Evolutionary conservation across 1,284 basidiomycete genomes (phyloP).

Genomic region (Cystobasidiaceae sp.): DNA sequence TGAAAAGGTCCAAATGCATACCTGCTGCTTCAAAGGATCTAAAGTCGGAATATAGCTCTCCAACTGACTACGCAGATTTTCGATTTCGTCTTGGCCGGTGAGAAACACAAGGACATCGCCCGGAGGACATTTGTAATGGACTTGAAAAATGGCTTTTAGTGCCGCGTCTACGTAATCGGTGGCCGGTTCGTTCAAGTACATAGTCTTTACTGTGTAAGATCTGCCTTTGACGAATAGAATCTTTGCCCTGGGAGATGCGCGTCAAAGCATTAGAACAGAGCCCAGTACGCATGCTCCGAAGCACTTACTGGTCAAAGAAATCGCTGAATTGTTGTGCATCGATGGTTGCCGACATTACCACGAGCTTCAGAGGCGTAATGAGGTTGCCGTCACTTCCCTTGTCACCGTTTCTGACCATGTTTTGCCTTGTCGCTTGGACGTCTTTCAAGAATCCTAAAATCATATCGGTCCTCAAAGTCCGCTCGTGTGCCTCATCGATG

Average conservation of each 20-base stretch:
- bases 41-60: slow-evolving; percentile 51
- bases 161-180: slow-evolving; percentile 85
- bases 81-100: slow-evolving; percentile 96
- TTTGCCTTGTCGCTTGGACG: slow-evolving; percentile 46
- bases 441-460: slow-evolving; percentile 81
- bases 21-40: slow-evolving; percentile 31
- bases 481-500: slow-evolving; percentile 95
- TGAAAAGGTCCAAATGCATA: slow-evolving; percentile 10
- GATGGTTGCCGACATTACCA: slow-evolving; percentile 96
- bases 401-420: slow-evolving; percentile 51
- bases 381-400: slow-evolving; percentile 42
- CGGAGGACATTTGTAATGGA: slow-evolving; percentile 70
- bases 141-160: slow-evolving; percentile 81
- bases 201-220: slow-evolving; percentile 70
- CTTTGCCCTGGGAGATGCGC: slow-evolving; percentile 58
- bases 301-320: slow-evolving; percentile 71
- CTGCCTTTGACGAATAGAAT: slow-evolving; percentile 87
- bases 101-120: slow-evolving; percentile 94
- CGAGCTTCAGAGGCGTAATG: slow-evolving; percentile 63
- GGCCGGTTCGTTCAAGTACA: slow-evolving; percentile 64
- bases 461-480: slow-evolving; percentile 88
- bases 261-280: neutral
- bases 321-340: slow-evolving; percentile 88
- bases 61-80: slow-evolving; percentile 71
- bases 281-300: slow-evolving; percentile 27